Evolutionary conservation across 2,329 filamentous ascomycete species (phyloP), one percentile per base, ranked within the genome.

Genomic region (Seiridium cupressi): DNA sequence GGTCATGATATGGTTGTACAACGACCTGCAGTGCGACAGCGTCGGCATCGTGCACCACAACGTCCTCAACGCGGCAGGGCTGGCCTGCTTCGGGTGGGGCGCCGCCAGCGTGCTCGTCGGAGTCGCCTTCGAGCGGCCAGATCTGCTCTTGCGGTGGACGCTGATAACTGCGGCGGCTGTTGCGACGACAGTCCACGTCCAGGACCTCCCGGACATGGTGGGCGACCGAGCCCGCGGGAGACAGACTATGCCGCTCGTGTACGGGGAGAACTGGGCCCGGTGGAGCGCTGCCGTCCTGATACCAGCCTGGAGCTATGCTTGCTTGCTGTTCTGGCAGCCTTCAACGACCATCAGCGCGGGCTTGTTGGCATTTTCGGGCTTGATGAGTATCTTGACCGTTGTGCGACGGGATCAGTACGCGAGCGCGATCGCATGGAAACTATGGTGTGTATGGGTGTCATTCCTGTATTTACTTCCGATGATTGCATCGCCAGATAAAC

Each of bases 171-270:
- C 69, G 0, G 57, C 64, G 1, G 65, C 74, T 6, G 69, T 78
- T 18, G 60, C 69, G 10, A 74, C 72, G 0, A 78, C 75, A 0
- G 69, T 77, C 54, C 76, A 78, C 18, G 62, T 72, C 1, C 74
- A 77, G 51, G 76, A 78, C 55, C 63, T 77, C 13, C 69, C 74
- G 5, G 76, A 78, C 49, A 70, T 69, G 46, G 64, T 60, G 5
- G 74, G 74, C 1, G 74, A 76, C 59, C 51, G 61, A 0, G 56
- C 54, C 9, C 58, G 69, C 6, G 70, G 66, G 0, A 62, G 73
- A 6, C 62, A 59, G 35, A 72, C 72, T 0, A 48, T 68, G 1
- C 70, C 72, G 0, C 51, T 74, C 1, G 62, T 73, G 0, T 34
- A 70, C 1, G 73, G 73, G 1, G 71, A 74, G 42, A 42, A 34